These are phyloP conservation scores for Clitopilus passeckerianus DNA, from an alignment of 768 basidiomycete species.

Conservation along the genomic window DNA sequence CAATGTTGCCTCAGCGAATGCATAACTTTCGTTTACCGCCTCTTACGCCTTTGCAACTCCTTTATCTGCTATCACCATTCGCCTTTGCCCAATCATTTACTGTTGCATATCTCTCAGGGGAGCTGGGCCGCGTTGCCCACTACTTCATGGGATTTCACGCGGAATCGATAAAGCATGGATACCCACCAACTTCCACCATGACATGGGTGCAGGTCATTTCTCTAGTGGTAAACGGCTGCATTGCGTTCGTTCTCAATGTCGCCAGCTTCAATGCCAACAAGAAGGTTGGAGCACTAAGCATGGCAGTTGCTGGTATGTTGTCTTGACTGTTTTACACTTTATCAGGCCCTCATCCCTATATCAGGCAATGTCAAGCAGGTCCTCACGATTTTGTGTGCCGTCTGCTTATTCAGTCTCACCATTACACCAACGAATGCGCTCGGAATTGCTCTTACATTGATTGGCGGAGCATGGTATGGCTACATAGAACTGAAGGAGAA, in stretches of 20 bases:
- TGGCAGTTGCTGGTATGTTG: slow-evolving; percentile 81
- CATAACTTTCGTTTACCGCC: slow-evolving; percentile 8
- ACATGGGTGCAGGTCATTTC: slow-evolving; percentile 36
- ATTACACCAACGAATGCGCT: slow-evolving; percentile 77
- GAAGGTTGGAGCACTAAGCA: slow-evolving; percentile 82
- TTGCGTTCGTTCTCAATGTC: slow-evolving; percentile 92
- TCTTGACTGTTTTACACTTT: not conserved
- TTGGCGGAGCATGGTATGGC: slow-evolving; percentile 83
- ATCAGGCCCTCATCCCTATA: not conserved
- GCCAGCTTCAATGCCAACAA: slow-evolving; percentile 96
- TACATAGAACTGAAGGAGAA: slow-evolving; percentile 58
- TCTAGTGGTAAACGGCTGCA: slow-evolving; percentile 70
- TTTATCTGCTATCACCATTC: slow-evolving; percentile 87
- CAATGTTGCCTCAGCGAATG: not conserved
- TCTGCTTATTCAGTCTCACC: slow-evolving; percentile 75
- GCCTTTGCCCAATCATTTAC: slow-evolving; percentile 85
- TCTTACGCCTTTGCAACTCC: slow-evolving; percentile 69
- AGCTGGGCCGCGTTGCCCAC: slow-evolving; percentile 57
- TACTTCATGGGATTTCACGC: slow-evolving; percentile 13
- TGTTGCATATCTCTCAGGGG: slow-evolving; percentile 76
- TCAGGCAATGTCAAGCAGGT: slow-evolving; percentile 92
- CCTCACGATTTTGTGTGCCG: slow-evolving; percentile 80
- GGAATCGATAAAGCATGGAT: not conserved
- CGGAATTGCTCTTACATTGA: slow-evolving; percentile 80
- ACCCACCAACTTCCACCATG: slow-evolving; percentile 27